Percentiles rank a stretch among this genome's conserved stretches.
Conservation (phyloP, 2,329 filamentous ascomycete species). For the Thielaviopsis musarum region DNA sequence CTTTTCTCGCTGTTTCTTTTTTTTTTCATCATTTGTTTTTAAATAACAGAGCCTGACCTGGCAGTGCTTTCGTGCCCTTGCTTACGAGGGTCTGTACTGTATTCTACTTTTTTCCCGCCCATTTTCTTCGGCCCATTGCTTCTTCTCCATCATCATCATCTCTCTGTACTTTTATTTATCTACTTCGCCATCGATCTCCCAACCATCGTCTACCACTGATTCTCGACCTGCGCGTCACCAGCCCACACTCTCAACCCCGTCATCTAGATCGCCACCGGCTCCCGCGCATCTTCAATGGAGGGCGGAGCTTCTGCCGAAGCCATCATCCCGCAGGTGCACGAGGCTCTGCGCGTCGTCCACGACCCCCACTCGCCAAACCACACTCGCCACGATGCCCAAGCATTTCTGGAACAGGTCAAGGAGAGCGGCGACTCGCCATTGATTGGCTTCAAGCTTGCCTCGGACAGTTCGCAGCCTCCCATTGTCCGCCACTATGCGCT, state of each 20-base stretch:
- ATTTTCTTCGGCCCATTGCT: too few relatives aligned
- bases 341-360: conserved; percentile 79
- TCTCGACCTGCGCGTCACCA: background rate
- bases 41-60: background rate
- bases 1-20: background rate
- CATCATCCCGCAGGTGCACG: conserved; percentile 52
- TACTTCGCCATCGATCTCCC: background rate
- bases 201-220: background rate
- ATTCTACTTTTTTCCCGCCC: background rate
- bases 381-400: conserved; percentile 63
- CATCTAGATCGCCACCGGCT: background rate
- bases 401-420: conserved; percentile 77
- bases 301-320: conserved; percentile 22
- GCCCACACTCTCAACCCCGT: conserved; percentile 16
- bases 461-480: conserved; percentile 55
- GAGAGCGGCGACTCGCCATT: conserved; percentile 60
- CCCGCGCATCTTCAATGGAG: conserved; percentile 10
- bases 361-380: conserved; percentile 65
- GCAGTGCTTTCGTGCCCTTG: background rate
- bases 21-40: background rate
- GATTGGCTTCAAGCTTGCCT: conserved; percentile 70
- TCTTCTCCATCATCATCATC: background rate
- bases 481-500: conserved; percentile 88
- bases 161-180: background rate
- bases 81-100: background rate